Evolutionary conservation across 1,284 basidiomycete genomes (phyloP).

Genomic region (Ganoderma meredithae): DNA sequence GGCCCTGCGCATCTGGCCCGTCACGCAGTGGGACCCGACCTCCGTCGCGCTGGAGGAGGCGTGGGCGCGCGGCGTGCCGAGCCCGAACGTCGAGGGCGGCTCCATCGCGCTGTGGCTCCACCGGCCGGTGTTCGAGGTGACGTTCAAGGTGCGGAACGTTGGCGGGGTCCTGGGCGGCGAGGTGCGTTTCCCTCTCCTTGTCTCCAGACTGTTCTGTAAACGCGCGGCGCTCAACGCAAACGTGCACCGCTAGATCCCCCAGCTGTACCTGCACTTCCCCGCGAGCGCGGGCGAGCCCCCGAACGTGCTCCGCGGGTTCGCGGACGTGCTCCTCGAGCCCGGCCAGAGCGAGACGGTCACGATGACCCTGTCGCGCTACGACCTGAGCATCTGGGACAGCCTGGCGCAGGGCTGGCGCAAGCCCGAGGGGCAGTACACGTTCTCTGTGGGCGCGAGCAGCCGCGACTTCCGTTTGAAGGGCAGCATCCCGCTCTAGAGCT

Average conservation of each 20-base stretch:
- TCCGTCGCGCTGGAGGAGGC: slow-evolving; percentile 45
- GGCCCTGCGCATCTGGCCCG: slow-evolving; percentile 52
- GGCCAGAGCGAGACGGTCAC: slow-evolving; percentile 46
- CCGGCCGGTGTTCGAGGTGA: slow-evolving; percentile 62
- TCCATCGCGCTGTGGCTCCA: slow-evolving; percentile 72
- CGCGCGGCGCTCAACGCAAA: no score
- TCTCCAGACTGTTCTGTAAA: no score
- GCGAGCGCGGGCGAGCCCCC: slow-evolving; percentile 49
- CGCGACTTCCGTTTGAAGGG: slow-evolving; percentile 49
- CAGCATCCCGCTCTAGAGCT: slow-evolving; percentile 35
- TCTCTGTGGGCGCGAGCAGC: slow-evolving; percentile 61
- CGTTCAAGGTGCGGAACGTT: slow-evolving; percentile 66
- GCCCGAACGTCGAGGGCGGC: slow-evolving; percentile 56
- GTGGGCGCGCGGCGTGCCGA: slow-evolving; percentile 63
- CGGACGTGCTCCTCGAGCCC: slow-evolving; percentile 46
- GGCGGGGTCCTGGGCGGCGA: slow-evolving; percentile 63
- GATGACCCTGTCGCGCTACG: slow-evolving; percentile 51
- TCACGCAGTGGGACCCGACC: slow-evolving; percentile 42
- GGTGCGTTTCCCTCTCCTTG: slow-evolving; percentile 40
- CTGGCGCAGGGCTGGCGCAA: slow-evolving; percentile 59
- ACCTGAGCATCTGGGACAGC: slow-evolving; percentile 57
- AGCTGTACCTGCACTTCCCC: slow-evolving; percentile 55
- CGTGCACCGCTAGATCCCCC: slow-evolving; percentile 46
- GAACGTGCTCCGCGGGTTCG: slow-evolving; percentile 54
- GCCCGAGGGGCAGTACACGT: slow-evolving; percentile 51